Evolutionary conservation across 805 yeast genomes (phyloP).

Genomic region (Candida insectorum): DNA sequence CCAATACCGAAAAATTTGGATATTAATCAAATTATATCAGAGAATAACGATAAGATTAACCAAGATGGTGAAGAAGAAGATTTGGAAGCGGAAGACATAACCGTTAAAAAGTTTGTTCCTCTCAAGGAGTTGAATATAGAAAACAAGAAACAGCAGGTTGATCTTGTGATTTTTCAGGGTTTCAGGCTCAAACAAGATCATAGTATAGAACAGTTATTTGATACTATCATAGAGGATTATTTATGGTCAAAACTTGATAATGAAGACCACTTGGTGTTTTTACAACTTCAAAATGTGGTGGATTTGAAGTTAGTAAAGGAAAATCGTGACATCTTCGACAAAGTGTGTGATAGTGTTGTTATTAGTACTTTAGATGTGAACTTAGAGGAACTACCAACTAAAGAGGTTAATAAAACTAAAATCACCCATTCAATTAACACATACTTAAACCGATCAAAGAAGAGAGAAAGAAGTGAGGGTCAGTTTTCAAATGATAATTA

Average conservation of each 20-base stretch:
- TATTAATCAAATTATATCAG: conserved; percentile 11
- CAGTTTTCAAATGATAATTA: not conserved
- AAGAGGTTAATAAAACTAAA: conserved; percentile 2
- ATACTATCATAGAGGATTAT: conserved; percentile 17
- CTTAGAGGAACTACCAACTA: conserved; percentile 1
- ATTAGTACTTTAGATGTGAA: conserved; percentile 1
- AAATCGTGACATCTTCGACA: conserved; percentile 1
- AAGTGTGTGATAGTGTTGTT: conserved; percentile 2
- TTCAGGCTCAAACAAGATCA: conserved; percentile 28
- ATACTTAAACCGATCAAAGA: not conserved
- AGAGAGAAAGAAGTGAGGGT: not conserved
- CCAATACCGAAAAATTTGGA: conserved; percentile 17
- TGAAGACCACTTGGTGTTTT: conserved; percentile 1
- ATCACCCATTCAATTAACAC: conserved; percentile 1
- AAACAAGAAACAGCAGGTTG: conserved; percentile 33
- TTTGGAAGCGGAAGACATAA: conserved; percentile 3
- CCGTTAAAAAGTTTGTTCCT: conserved; percentile 16
- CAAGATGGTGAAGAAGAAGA: conserved; percentile 12
- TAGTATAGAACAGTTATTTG: conserved; percentile 32
- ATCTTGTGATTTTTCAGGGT: conserved; percentile 28
- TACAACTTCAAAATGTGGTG: not conserved
- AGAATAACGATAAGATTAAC: conserved; percentile 9
- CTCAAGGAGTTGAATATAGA: conserved; percentile 27
- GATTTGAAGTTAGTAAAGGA: conserved; percentile 2
- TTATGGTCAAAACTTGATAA: conserved; percentile 26